Conservation (phyloP, 306 rosid species). For the Castanospermum australe region DNA sequence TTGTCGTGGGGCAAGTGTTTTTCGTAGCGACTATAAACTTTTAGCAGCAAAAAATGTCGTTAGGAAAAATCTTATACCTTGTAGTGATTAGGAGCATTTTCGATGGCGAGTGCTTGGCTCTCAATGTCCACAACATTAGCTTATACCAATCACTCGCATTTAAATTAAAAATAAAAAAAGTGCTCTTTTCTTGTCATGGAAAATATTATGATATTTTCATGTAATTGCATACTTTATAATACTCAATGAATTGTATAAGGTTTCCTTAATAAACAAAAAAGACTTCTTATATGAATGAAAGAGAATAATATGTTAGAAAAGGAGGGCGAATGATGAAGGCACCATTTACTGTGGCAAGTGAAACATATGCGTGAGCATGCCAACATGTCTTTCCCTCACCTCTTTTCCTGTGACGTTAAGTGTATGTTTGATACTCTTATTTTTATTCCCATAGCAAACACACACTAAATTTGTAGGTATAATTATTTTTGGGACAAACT, state of each 20-base stretch:
- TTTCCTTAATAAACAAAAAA: too few species aligned
- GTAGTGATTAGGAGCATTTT: constrained; percentile 21
- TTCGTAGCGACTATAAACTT: too few species aligned
- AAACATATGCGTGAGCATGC: constrained; percentile 59
- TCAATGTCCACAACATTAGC: constrained; percentile 46
- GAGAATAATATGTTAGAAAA: not conserved
- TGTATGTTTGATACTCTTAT: too few species aligned
- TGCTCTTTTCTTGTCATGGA: not conserved
- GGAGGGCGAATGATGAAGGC: constrained; percentile 54
- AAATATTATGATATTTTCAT: not conserved
- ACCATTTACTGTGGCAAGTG: constrained; percentile 63
- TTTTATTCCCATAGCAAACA: too few species aligned
- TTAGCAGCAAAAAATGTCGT: too few species aligned
- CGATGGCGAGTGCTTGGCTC: constrained; percentile 21
- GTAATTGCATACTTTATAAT: not conserved
- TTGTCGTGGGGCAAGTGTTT: too few species aligned
- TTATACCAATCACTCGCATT: constrained; percentile 64
- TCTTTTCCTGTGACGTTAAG: constrained; percentile 47
- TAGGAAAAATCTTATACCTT: too few species aligned
- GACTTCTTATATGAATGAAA: too few species aligned
- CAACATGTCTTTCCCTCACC: constrained; percentile 81
- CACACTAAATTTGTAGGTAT: constrained; percentile 47
- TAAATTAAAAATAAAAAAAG: not conserved
- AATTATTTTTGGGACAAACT: constrained; percentile 31
- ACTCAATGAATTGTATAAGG: too few species aligned